Evolutionary conservation across 768 basidiomycete species (phyloP).

Genomic region (Coprinopsis sp.): DNA sequence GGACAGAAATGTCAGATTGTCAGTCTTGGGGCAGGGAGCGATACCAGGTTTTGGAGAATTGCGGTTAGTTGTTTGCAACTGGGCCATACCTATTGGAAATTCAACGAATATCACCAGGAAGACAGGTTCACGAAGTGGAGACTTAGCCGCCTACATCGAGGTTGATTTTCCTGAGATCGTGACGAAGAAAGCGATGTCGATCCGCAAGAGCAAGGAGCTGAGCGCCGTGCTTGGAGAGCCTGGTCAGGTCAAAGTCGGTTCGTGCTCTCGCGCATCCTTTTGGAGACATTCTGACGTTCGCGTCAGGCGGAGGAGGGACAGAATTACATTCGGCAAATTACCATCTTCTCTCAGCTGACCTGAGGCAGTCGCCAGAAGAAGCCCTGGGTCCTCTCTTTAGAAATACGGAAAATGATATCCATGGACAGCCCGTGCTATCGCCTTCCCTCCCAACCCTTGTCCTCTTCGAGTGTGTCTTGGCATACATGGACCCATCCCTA

Average conservation of each 20-base stretch:
- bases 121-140: constrained; percentile 50
- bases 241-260: constrained; percentile 40
- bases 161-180: constrained; percentile 89
- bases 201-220: constrained; percentile 62
- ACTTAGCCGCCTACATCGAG: constrained; percentile 68
- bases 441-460: constrained; percentile 72
- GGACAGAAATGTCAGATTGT: constrained; percentile 73
- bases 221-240: constrained; percentile 45
- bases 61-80: constrained; percentile 56
- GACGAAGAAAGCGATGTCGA: constrained; percentile 74
- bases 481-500: constrained; percentile 67
- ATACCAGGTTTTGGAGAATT: constrained; percentile 92
- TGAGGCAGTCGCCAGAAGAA: too few relatives aligned
- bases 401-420: constrained; percentile 9
- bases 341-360: constrained; percentile 73
- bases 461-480: constrained; percentile 90
- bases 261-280: constrained; percentile 10
- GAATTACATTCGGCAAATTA: constrained; percentile 53
- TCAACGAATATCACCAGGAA: constrained; percentile 26
- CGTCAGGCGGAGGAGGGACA: constrained; percentile 58
- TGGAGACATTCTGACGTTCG: constrained; percentile 1
- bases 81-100: too few relatives aligned
- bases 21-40: constrained; percentile 94
- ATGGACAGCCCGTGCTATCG: constrained; percentile 42
- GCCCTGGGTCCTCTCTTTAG: constrained; percentile 35